Conservation (phyloP, 2,329 filamentous ascomycete genomes). For the Trichophyton schoenleinii region DNA sequence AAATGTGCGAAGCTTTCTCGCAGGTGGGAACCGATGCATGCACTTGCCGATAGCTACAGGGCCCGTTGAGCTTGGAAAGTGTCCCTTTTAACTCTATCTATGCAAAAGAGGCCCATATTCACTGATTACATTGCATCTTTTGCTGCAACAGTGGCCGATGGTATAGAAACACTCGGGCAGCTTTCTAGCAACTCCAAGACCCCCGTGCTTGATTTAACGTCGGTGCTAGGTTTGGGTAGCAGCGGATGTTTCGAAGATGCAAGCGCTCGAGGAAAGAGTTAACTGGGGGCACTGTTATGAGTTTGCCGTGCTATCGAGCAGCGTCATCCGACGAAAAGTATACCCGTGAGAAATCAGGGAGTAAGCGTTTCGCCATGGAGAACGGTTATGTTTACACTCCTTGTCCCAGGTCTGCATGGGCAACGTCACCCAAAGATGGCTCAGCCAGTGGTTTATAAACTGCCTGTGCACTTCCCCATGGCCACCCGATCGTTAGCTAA, state of each 20-base stretch:
- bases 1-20: not conserved
- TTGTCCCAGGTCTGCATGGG: not conserved
- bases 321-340: not conserved
- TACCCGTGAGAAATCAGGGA: not conserved
- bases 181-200: not conserved
- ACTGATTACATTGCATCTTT: not conserved
- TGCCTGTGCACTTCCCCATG: not conserved
- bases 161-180: not conserved
- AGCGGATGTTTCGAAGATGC: not conserved
- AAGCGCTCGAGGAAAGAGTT: not conserved
- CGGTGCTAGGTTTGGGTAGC: not conserved
- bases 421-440: not conserved
- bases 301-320: not conserved
- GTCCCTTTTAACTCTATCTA: not conserved
- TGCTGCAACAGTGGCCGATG: not conserved
- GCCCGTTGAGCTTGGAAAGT: not conserved
- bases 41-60: not conserved
- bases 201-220: not conserved
- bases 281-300: not conserved
- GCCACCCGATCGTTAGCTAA: not conserved
- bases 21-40: not conserved
- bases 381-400: not conserved
- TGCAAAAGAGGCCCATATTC: not conserved
- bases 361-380: not conserved
- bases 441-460: not conserved